phyloP scores from a whole-genome alignment of 768 basidiomycete species.

The Imleria badia region DNA sequence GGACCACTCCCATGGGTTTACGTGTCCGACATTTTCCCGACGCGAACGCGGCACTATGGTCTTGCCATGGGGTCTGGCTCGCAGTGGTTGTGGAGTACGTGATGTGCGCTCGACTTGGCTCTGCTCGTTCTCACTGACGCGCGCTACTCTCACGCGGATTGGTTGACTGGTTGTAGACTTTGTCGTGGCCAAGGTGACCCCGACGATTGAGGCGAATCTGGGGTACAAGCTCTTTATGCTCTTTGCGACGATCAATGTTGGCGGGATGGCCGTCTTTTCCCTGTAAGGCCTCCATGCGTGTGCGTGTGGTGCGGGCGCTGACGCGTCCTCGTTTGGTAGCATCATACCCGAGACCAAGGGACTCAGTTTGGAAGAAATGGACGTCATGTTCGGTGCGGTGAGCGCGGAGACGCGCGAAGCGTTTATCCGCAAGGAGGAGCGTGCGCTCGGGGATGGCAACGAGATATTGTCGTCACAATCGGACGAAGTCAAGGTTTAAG shows the following conservation, averaged over 20 bases:
- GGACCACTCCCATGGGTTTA: slow-evolving; percentile 70
- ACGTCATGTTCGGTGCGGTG: slow-evolving; percentile 59
- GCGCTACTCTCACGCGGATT: too few species aligned
- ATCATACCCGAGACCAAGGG: slow-evolving; percentile 65
- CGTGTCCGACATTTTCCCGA: slow-evolving; percentile 85
- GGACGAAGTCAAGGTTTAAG: neutral
- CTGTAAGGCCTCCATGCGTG: slow-evolving; percentile 39
- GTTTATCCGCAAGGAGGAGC: slow-evolving; percentile 49
- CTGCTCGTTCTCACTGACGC: too few species aligned
- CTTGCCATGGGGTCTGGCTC: slow-evolving; percentile 71
- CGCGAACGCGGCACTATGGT: slow-evolving; percentile 79
- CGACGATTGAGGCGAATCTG: slow-evolving; percentile 55
- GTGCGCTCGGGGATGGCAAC: slow-evolving; percentile 12
- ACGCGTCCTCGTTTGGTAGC: slow-evolving; percentile 25
- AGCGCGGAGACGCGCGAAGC: slow-evolving; percentile 51
- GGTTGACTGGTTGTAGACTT: too few species aligned
- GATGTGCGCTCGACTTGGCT: too few species aligned
- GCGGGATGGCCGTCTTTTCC: slow-evolving; percentile 66
- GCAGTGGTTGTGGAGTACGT: slow-evolving; percentile 82
- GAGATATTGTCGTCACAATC: slow-evolving; percentile 56
- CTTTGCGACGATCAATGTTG: slow-evolving; percentile 74
- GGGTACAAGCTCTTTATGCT: slow-evolving; percentile 78
- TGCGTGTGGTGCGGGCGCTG: neutral
- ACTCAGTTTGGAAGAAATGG: slow-evolving; percentile 54
- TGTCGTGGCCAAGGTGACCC: slow-evolving; percentile 70